Evolutionary conservation across 805 yeast species (phyloP), one percentile per base, ranked within the genome.

Genomic region (Yarrowia keelungensis): DNA sequence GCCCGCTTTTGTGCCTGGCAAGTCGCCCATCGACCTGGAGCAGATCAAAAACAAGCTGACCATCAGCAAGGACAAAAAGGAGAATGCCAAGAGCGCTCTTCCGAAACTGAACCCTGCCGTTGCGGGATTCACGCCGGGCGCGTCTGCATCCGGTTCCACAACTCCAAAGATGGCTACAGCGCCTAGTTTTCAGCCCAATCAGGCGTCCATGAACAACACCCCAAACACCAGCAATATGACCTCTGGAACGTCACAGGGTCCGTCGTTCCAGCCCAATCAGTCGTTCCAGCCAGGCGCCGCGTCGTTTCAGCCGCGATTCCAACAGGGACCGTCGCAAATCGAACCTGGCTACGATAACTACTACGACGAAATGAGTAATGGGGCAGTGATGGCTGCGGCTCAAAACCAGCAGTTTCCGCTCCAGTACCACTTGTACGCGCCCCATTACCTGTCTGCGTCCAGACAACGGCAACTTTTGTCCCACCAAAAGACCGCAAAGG

Each of bases 401-500:
- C 67, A 62, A 14, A 62, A 62, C 67, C 67, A 62, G 32, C 47
- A 36, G 39, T 62, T 47, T 15, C 67, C 67, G n/a, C 67, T 62
- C 3, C 67, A 62, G 47, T 49, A 62, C 32, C 67, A 62, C 39
- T 26, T 62, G 11, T 62, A 62, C 38, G 67, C 67, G n/a, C 67
- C 67, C 9, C 67, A 62, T n/a, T 62, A 62, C 16, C 47, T 62
- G 16, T 62, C 67, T 12, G 56, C 56, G 15, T 47, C 62, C 9
- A 87, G 89, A 74, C 77, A 88, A 59, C 82, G 83, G 49, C 87
- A 88, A 14, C 79, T 90, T 71, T 83, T 84, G 61, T 86, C 91
- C 1, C 87, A 92, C 75, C 93, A 92, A 78, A 84, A 92, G 51
- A 86, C 86, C 41, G 85, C 88, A 2, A 85, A 85, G 68, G 84